Evolutionary conservation across 1,139 yeast genomes (phyloP).

Genomic region (Geotrichum europaeum): DNA sequence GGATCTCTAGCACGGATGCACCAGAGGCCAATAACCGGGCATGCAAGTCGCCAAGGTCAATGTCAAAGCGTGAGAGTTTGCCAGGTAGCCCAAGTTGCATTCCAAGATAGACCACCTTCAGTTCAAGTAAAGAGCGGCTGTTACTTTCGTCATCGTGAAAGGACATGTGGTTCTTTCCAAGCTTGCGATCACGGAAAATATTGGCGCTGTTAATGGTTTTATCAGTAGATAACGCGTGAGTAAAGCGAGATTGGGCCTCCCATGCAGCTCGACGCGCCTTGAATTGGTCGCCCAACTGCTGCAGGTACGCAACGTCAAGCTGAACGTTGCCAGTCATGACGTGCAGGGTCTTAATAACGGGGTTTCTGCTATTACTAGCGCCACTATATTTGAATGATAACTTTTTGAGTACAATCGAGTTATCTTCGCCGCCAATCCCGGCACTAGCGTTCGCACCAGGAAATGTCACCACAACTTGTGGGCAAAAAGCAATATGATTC

Average conservation of each 20-base stretch:
- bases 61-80: conserved; percentile 21
- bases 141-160: not conserved
- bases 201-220: not conserved
- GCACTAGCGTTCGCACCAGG: not conserved
- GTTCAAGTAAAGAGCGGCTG: not conserved
- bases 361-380: not conserved
- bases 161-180: not conserved
- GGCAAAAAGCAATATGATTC: conserved; percentile 3
- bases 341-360: not conserved
- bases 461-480: conserved; percentile 1
- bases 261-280: not conserved
- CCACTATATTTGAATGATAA: conserved; percentile 3
- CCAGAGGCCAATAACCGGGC: conserved; percentile 6
- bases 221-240: not conserved
- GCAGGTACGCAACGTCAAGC: not conserved
- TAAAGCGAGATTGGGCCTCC: not conserved
- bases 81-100: conserved; percentile 14
- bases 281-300: not conserved
- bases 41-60: conserved; percentile 32
- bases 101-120: conserved; percentile 5
- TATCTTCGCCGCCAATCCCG: not conserved
- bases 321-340: conserved; percentile 7
- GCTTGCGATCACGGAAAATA: not conserved
- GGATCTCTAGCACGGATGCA: not conserved
- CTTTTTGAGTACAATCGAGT: conserved; percentile 3